A percentile compares a stretch with the other conserved stretches of the same genome.
Conservation (phyloP, 306 rosid genomes). For the Quercus alba region DNA sequence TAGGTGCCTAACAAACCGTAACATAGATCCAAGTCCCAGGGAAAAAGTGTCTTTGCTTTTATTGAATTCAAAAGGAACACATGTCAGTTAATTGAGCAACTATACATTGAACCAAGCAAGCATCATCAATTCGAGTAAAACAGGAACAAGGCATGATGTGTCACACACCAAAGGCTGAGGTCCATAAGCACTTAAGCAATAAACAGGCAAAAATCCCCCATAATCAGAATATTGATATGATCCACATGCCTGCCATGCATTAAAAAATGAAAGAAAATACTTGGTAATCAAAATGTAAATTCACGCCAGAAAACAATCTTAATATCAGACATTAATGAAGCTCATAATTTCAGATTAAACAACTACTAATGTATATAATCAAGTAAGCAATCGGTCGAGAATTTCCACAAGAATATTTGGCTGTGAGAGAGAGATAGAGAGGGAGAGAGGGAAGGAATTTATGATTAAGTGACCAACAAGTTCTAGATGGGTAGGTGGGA, state of each 20-base stretch:
- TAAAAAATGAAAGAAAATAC: neutral
- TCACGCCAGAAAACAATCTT: neutral
- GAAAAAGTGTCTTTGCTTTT: neutral
- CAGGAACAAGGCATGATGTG: neutral
- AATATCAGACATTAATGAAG: neutral
- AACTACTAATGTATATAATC: neutral
- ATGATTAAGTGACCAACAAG: conserved; percentile 27
- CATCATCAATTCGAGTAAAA: neutral
- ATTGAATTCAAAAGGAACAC: neutral
- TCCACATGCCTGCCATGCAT: conserved; percentile 13
- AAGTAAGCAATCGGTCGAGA: neutral
- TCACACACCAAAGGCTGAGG: conserved; percentile 30
- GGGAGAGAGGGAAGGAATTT: neutral
- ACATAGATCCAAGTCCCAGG: neutral
- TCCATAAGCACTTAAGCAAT: conserved; percentile 5
- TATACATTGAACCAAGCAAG: neutral
- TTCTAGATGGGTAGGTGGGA: conserved; percentile 21
- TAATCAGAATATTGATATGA: conserved; percentile 23
- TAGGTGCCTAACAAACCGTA: neutral
- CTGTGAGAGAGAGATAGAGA: neutral
- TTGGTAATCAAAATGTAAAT: neutral
- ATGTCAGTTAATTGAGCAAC: too few species aligned
- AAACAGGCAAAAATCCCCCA: conserved; percentile 23
- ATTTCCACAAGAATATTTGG: neutral
- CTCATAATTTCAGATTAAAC: neutral